phyloP scores from a whole-genome alignment of 2,329 filamentous ascomycete species.

The Ophiostoma novo-ulmi region DNA sequence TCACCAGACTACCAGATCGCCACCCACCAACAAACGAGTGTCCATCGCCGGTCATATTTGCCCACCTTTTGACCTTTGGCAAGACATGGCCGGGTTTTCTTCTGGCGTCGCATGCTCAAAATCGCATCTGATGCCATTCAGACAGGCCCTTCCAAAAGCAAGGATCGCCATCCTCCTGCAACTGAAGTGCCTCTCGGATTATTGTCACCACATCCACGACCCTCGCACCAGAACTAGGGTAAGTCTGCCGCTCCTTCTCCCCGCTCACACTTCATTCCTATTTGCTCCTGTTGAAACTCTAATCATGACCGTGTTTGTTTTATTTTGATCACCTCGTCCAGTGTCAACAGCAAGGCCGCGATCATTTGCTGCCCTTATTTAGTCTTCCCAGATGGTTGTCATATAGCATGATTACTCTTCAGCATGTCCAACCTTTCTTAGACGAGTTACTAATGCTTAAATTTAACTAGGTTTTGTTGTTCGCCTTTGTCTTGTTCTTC shows the following conservation, averaged over 20 bases:
- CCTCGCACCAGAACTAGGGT: background rate
- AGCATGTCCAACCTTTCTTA: background rate
- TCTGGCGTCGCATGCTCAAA: background rate
- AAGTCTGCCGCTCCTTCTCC: background rate
- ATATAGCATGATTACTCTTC: background rate
- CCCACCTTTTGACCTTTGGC: background rate
- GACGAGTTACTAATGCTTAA: background rate
- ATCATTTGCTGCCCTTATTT: background rate
- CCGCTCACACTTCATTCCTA: background rate
- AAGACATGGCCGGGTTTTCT: background rate
- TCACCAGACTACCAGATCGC: background rate
- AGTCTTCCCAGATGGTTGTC: background rate
- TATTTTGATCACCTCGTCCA: background rate
- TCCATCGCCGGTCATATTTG: background rate
- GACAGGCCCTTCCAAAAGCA: constrained; percentile 7
- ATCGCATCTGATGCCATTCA: background rate
- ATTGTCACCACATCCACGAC: background rate
- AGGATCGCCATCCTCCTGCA: background rate
- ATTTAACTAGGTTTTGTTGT: background rate
- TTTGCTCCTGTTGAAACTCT: background rate
- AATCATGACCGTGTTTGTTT: background rate
- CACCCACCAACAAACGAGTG: background rate
- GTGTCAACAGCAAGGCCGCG: background rate
- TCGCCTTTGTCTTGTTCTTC: background rate
- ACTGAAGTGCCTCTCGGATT: background rate